A percentile compares a stretch with the other conserved stretches of the same genome.
Evolutionary conservation across 306 rosid genomes (phyloP).

Genomic region (Gynostemma pentaphyllum): DNA sequence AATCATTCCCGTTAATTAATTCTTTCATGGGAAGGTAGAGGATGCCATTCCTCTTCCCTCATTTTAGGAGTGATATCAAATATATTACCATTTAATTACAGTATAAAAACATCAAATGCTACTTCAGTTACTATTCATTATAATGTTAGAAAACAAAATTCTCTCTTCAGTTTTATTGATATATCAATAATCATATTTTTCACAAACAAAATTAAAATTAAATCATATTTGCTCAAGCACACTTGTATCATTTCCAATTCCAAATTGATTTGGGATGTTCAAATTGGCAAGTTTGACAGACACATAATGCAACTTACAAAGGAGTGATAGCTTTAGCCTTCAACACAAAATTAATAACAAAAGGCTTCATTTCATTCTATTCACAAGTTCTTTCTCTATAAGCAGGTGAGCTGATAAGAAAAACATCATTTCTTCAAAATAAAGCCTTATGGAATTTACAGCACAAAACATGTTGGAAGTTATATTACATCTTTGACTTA

Average conservation of each 20-base stretch:
- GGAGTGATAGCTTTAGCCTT: not conserved
- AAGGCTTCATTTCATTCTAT: not conserved
- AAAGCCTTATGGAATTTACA: not conserved
- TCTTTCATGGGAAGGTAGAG: too few relatives aligned
- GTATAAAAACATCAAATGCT: too few relatives aligned
- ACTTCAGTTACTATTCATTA: too few relatives aligned
- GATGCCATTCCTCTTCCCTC: too few relatives aligned
- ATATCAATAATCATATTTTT: not conserved
- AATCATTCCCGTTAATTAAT: too few relatives aligned
- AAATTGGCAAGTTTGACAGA: not conserved
- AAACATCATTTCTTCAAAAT: not conserved
- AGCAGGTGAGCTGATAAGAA: not conserved
- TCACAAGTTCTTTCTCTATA: not conserved
- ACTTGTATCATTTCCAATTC: not conserved
- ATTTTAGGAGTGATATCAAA: too few relatives aligned
- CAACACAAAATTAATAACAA: not conserved
- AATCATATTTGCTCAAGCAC: too few relatives aligned
- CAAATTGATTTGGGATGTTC: not conserved
- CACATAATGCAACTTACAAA: not conserved
- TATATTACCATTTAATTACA: too few relatives aligned
- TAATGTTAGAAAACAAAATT: too few relatives aligned
- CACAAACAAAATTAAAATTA: too few relatives aligned
- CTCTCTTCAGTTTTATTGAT: too few relatives aligned
- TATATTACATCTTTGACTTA: constrained; percentile 5
- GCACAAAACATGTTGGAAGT: constrained; percentile 16